phyloP scores from a whole-genome alignment of 2,329 filamentous ascomycete species.

The Cucurbitaria berberidis region DNA sequence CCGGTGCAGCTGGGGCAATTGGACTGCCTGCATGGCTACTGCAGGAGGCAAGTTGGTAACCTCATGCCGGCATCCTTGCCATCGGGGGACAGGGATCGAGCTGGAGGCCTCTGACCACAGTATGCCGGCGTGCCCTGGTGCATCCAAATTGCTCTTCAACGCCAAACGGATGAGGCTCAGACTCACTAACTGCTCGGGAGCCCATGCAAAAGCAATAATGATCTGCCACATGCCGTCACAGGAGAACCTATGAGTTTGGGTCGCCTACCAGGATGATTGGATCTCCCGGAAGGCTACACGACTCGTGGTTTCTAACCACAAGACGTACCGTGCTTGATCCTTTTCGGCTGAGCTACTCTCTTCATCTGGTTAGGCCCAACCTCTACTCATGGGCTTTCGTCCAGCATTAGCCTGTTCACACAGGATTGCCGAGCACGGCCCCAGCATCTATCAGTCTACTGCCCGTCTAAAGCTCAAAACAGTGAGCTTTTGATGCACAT shows the following conservation, averaged over 20 bases:
- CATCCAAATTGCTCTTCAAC: constrained; percentile 6
- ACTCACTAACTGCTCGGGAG: constrained; percentile 17
- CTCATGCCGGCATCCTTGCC: constrained; percentile 19
- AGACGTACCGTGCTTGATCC: too few species aligned
- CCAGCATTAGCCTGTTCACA: too few species aligned
- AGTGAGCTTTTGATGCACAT: too few species aligned
- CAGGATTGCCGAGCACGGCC: too few species aligned
- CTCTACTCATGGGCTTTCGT: too few species aligned
- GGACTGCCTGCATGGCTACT: constrained; percentile 12
- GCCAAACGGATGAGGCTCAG: constrained; percentile 4
- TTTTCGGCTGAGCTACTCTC: constrained; percentile 2
- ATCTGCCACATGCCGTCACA: constrained; percentile 5
- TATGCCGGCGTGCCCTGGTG: constrained; percentile 9
- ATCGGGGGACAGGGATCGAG: constrained; percentile 9
- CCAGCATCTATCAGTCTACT: too few species aligned
- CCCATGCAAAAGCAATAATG: constrained; percentile 13
- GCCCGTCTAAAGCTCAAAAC: too few species aligned
- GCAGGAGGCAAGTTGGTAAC: constrained; percentile 18
- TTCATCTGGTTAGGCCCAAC: constrained; percentile 4
- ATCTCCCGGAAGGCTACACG: constrained; percentile 14
- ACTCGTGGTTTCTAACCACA: too few species aligned
- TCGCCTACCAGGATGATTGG: constrained; percentile 8
- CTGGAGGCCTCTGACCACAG: constrained; percentile 7
- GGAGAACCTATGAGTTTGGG: constrained; percentile 2
- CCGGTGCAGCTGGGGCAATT: constrained; percentile 26